Conservation (phyloP, 2,329 filamentous ascomycete species). For the Cercospora sesami region DNA sequence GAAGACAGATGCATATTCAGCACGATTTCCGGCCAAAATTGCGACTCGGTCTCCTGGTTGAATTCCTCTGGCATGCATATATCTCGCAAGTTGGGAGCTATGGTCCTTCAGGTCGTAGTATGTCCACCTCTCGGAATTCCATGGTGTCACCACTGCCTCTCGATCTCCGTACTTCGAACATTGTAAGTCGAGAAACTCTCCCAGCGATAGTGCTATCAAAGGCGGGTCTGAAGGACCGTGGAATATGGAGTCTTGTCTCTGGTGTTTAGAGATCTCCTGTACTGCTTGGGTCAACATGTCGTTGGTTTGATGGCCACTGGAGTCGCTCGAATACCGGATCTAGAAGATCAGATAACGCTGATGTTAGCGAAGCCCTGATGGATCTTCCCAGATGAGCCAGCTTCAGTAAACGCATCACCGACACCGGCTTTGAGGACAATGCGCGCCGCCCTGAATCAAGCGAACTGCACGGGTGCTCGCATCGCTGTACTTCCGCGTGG, state of each 20-base stretch:
- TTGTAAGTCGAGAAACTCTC: conserved; percentile 71
- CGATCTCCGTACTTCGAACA: conserved; percentile 63
- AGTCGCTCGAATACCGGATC: conserved; percentile 6
- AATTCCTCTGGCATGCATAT: conserved; percentile 65
- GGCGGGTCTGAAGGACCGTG: conserved; percentile 68
- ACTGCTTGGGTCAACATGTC: conserved; percentile 12
- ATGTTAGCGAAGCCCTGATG: neutral
- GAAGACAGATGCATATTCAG: conserved; percentile 64
- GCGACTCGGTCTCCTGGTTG: conserved; percentile 68
- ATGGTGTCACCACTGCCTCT: conserved; percentile 72
- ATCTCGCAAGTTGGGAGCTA: conserved; percentile 43
- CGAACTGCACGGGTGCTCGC: neutral
- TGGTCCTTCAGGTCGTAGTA: conserved; percentile 50
- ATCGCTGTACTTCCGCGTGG: neutral
- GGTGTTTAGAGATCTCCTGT: conserved; percentile 19
- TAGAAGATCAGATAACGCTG: conserved; percentile 16
- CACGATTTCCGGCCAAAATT: conserved; percentile 68
- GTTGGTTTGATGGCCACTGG: conserved; percentile 12
- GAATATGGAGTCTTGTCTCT: conserved; percentile 55
- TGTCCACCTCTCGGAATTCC: conserved; percentile 73
- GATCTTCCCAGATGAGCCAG: neutral
- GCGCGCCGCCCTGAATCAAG: neutral
- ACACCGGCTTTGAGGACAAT: conserved; percentile 7
- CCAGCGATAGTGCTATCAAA: conserved; percentile 69
- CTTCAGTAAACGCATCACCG: conserved; percentile 2